Evolutionary conservation across 306 rosid genomes (phyloP), one percentile per base, ranked within the genome.

Genomic region (Rosa lucieae): DNA sequence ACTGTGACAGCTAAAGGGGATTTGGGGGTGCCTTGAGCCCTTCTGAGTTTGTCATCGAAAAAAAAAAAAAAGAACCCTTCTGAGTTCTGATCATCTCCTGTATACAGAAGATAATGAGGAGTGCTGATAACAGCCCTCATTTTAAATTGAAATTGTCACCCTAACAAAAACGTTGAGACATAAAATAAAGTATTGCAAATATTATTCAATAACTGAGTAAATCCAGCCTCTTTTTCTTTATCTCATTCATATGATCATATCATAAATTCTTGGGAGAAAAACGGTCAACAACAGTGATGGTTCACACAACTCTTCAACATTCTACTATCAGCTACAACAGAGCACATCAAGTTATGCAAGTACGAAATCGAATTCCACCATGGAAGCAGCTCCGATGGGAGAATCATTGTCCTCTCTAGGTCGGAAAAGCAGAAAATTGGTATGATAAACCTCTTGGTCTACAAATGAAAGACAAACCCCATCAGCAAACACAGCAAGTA

Each of bases 401-500:
- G 51, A 67, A 67, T 43, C 49, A 44, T 76, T 72, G 63, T 5
- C 68, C 46, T 73, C 58, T 7, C 21, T 52, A 5, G 5, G 70
- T 52, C 17, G 65, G 49, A 53, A 73, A 74, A 56, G 23, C 62
- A 20, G n/a, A 58, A 78, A 73, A 79, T 12, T 59, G 67, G 77
- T 58, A 42, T 42, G 66, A 52, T 59, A 35, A 76, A 58, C 78
- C 77, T 84, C 82, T 32, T 75, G 76, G 37, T 76, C 86, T 90
- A 93, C 74, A 72, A 78, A 75, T 89, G 73, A 23, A 88, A 85
- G 74, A 84, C 37, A 72, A 75, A 77, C 80, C 84, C 82, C 74
- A 80, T 76, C 72, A 92, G 48, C 74, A 88, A 80, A 86, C 88
- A 78, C 67, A 88, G 40, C 44, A 84, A 85, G 76, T 67, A 81